These are phyloP conservation scores for Pseudogymnoascus sp. DNA, from an alignment of 2,329 filamentous ascomycete species.

Conservation along the genomic window DNA sequence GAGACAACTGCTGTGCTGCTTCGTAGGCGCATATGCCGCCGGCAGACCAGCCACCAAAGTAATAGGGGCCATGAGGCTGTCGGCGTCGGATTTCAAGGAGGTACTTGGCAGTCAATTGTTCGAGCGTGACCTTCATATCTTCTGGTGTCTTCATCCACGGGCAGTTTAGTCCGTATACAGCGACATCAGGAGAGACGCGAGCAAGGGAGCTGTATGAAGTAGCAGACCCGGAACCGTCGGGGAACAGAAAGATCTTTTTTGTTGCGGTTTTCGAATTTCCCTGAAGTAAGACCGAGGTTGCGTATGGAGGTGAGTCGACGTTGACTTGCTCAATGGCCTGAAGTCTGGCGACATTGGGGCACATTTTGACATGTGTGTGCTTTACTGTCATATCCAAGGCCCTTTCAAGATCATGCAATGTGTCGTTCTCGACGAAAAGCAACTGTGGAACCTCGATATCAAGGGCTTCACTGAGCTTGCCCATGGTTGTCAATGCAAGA, in stretches of 20 bases:
- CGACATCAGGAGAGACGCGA: constrained; percentile 25
- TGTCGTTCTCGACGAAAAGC: constrained; percentile 1
- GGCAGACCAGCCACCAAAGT: constrained; percentile 47
- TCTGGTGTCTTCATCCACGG: constrained; percentile 32
- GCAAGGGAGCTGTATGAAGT: constrained; percentile 35
- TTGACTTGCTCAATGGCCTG: background rate
- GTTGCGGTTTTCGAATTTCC: constrained; percentile 23
- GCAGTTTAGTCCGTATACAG: constrained; percentile 35
- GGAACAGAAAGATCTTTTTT: constrained; percentile 34
- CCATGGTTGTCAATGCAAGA: constrained; percentile 3
- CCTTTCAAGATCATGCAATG: background rate
- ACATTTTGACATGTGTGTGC: background rate
- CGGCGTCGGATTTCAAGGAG: constrained; percentile 39
- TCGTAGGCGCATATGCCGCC: constrained; percentile 45
- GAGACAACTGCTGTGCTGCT: constrained; percentile 34
- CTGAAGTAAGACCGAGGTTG: constrained; percentile 29
- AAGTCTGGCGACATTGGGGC: background rate
- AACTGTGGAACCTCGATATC: constrained; percentile 10
- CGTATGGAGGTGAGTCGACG: background rate
- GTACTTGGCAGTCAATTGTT: constrained; percentile 32
- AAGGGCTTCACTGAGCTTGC: background rate
- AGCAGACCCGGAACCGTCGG: constrained; percentile 38
- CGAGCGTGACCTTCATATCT: constrained; percentile 29
- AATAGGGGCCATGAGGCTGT: constrained; percentile 41
- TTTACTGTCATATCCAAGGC: background rate